Percentiles rank a stretch among this genome's conserved stretches.
Conservation (phyloP, 768 basidiomycete genomes). For the Lenzites betulinus region DNA sequence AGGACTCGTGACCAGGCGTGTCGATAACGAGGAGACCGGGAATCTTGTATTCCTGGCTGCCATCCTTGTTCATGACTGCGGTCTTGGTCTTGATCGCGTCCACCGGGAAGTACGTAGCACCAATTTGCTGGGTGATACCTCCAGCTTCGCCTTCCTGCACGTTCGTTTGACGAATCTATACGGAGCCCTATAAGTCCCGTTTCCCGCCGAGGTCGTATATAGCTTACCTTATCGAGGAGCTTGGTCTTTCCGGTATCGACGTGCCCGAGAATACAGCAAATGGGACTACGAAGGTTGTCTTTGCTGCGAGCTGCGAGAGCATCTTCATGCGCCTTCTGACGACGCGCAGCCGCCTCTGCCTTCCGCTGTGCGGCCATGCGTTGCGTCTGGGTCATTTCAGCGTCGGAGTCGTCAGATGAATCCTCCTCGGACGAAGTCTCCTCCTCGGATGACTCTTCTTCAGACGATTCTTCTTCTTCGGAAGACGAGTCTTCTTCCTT, state of each 20-base stretch:
- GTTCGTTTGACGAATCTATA: constrained; percentile 97
- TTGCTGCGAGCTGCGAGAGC: constrained; percentile 86
- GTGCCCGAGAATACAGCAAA: constrained; percentile 98
- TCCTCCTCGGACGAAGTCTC: constrained; percentile 32
- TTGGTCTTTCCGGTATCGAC: constrained; percentile 99
- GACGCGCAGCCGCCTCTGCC: constrained; percentile 81
- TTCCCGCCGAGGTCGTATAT: neutral
- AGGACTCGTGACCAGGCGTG: constrained; percentile 99
- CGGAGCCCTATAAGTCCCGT: neutral
- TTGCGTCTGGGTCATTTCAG: constrained; percentile 69
- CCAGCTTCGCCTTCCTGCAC: constrained; percentile 99
- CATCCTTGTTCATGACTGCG: constrained; percentile 88
- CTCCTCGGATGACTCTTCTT: constrained; percentile 25
- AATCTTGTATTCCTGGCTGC: constrained; percentile 89
- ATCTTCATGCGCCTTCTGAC: constrained; percentile 76
- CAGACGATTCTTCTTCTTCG: constrained; percentile 14
- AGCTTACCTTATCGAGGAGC: constrained; percentile 85
- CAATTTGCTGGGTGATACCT: constrained; percentile 99
- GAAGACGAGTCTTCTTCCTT: constrained; percentile 26
- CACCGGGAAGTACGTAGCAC: constrained; percentile 98
- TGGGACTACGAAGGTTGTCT: constrained; percentile 92
- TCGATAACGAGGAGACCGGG: constrained; percentile 96
- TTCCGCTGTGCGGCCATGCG: constrained; percentile 70
- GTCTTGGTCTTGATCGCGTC: constrained; percentile 95
- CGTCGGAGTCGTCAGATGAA: constrained; percentile 51